phyloP scores from a whole-genome alignment of 768 basidiomycete genomes.

The Candolleomyces aberdarensis region DNA sequence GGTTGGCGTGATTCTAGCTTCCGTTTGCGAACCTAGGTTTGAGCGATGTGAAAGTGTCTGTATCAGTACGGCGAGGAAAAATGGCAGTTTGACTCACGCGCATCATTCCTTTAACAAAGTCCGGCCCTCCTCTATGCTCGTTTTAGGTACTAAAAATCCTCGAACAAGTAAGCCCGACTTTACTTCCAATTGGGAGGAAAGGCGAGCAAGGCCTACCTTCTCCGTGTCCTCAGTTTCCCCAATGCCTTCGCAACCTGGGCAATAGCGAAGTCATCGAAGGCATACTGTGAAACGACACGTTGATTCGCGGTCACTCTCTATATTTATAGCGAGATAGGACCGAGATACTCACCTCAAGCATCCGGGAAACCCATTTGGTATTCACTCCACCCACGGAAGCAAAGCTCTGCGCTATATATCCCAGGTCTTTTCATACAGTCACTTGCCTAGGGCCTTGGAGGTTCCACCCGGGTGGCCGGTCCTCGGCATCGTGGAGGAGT shows the following conservation, averaged over 20 bases:
- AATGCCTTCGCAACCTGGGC: slow-evolving; percentile 60
- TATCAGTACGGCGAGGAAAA: too few species aligned
- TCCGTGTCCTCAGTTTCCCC: slow-evolving; percentile 45
- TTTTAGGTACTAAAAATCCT: slow-evolving; percentile 39
- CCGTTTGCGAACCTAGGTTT: slow-evolving; percentile 56
- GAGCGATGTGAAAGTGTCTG: background rate
- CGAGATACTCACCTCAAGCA: slow-evolving; percentile 44
- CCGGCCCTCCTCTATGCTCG: slow-evolving; percentile 47
- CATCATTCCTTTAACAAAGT: slow-evolving; percentile 51
- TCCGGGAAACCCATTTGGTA: slow-evolving; percentile 60
- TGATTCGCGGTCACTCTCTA: too few species aligned
- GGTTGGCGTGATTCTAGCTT: slow-evolving; percentile 61
- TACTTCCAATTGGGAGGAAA: background rate
- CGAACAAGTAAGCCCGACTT: background rate
- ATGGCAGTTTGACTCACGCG: slow-evolving; percentile 35
- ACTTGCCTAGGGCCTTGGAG: slow-evolving; percentile 59
- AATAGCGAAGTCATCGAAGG: slow-evolving; percentile 63
- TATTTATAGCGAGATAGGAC: background rate
- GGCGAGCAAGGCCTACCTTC: slow-evolving; percentile 37
- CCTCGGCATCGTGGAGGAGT: slow-evolving; percentile 56
- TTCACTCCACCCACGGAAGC: slow-evolving; percentile 49
- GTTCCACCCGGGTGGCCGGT: slow-evolving; percentile 58
- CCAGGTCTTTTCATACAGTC: slow-evolving; percentile 48
- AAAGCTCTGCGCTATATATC: slow-evolving; percentile 39
- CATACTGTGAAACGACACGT: slow-evolving; percentile 38